A percentile compares a stretch with the other conserved stretches of the same genome.
These are phyloP conservation scores for Ambispora gerdemannii DNA, from an alignment of 192 early-diverging fungal genomes.

Conservation along the genomic window DNA sequence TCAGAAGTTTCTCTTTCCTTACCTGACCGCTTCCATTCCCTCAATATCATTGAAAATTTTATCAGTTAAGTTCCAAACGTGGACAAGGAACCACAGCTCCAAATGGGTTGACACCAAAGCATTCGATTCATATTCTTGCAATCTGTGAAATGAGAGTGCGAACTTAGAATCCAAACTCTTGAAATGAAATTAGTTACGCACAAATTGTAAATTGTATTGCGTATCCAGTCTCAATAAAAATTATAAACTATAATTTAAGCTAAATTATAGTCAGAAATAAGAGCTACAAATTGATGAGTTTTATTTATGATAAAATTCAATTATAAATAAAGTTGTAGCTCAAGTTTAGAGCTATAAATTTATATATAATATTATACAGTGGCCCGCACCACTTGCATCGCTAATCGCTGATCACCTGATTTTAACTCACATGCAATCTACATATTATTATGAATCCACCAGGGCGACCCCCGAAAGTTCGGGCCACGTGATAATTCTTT, in stretches of 20 bases:
- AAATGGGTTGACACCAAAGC: background rate
- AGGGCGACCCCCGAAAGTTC: too few relatives aligned
- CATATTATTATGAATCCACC: too few relatives aligned
- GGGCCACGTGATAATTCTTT: too few relatives aligned
- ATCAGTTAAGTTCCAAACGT: slow-evolving; percentile 35
- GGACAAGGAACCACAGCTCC: slow-evolving; percentile 29
- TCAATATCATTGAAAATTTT: slow-evolving; percentile 31
- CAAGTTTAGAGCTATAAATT: too few relatives aligned
- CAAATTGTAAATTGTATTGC: slow-evolving; percentile 24
- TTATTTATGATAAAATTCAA: slow-evolving; percentile 16
- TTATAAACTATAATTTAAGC: too few relatives aligned
- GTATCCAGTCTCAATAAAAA: slow-evolving; percentile 27
- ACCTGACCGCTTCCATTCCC: slow-evolving; percentile 31
- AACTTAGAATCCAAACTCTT: slow-evolving; percentile 13
- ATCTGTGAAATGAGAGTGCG: slow-evolving; percentile 15
- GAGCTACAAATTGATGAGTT: slow-evolving; percentile 16
- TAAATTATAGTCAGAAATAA: too few relatives aligned
- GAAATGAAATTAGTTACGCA: slow-evolving; percentile 21
- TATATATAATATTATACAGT: too few relatives aligned
- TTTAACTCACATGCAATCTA: slow-evolving; percentile 14
- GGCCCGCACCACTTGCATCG: too few relatives aligned
- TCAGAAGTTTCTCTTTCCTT: slow-evolving; percentile 16
- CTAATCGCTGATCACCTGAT: too few relatives aligned
- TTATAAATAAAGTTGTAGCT: too few relatives aligned
- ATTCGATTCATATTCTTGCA: slow-evolving; percentile 23